Evolutionary conservation across 176 grass and related monocot species (phyloP), one percentile per base, ranked within the genome.

Genomic region (Aegilops speltoides): DNA sequence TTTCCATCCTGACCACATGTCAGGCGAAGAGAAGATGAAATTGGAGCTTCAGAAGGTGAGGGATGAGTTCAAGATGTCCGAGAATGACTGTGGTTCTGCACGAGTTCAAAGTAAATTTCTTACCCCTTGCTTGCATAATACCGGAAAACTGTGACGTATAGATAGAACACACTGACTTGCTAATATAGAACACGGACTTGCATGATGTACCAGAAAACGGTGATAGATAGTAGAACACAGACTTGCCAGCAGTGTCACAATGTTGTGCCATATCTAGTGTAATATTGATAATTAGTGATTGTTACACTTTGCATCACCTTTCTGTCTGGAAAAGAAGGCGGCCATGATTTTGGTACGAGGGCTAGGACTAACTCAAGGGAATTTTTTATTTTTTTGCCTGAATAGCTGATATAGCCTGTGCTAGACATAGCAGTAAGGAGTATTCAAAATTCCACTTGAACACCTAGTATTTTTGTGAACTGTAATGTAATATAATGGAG

Each of bases 1-100:
- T 94, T 96, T 96, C 60, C 94, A 94, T 96, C 97, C 89, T 6
- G 97, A 99, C 73, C 86, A 94, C 88, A 94, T 96, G 92, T 99
- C 97, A 45, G 92, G 94, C 0, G 97, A 89, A 59, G 97, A 96
- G 87, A 96, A 96, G 80, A 88, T 99, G 97, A 99, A 99, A 78
- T 68, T 96, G 73, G 90, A 94, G 72, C 94, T 99, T 62, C 84
- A 94, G 77, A 89, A 69, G 82, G 97, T 93, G 25, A 92, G 97
- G 80, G 90, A 99, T 17, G 94, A 99, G 83, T 96, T 99, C 85
- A 99, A 96, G 83, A 91, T 96, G 97, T 94, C 94, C 0, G 97
- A 99, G 77, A 94, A 90, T 9, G 94, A 99, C 83, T 96, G 94
- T 79, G 94, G 97, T 40, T 99, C 97, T 75, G 90, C 92, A 69